Evolutionary conservation across 2,329 filamentous ascomycete species (phyloP).

Genomic region (Chaetomiaceae sp.): DNA sequence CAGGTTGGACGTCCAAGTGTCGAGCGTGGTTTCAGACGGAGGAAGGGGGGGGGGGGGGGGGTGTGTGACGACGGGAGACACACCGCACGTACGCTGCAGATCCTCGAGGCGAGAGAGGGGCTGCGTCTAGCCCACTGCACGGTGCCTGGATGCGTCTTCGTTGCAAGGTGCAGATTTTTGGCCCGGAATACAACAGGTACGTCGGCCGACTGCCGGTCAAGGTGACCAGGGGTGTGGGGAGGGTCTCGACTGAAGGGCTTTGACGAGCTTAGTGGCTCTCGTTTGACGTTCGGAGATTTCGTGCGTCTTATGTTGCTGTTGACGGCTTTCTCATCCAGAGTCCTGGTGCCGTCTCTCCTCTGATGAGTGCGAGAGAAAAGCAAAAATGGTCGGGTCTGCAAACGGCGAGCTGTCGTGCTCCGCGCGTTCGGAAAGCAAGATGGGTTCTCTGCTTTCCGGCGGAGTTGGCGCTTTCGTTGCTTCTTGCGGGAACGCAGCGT

Average conservation of each 20-base stretch:
- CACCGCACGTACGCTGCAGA: slow-evolving; percentile 20
- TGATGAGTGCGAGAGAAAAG: slow-evolving; percentile 2
- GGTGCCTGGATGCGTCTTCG: slow-evolving; percentile 24
- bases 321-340: background rate
- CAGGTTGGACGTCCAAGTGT: slow-evolving; percentile 23
- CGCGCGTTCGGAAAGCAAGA: background rate
- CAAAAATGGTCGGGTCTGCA: background rate
- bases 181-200: slow-evolving; percentile 19
- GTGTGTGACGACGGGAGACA: slow-evolving; percentile 11
- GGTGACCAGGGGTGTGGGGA: slow-evolving; percentile 10
- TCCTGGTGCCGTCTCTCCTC: background rate
- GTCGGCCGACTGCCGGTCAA: slow-evolving; percentile 23
- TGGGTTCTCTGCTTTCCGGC: background rate
- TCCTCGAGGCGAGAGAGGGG: slow-evolving; percentile 19
- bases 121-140: slow-evolving; percentile 18
- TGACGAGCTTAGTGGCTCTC: background rate
- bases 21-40: slow-evolving; percentile 17
- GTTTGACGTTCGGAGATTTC: background rate
- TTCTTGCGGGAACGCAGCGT: slow-evolving; percentile 16
- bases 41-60: background rate
- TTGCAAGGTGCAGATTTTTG: slow-evolving; percentile 21
- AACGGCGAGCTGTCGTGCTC: background rate
- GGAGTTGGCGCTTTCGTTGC: slow-evolving; percentile 15
- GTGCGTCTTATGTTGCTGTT: background rate
- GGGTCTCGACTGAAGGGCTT: background rate